Evolutionary conservation across 371 early-diverging fungal species (phyloP).

Genomic region (Dentiscutata heterogama): DNA sequence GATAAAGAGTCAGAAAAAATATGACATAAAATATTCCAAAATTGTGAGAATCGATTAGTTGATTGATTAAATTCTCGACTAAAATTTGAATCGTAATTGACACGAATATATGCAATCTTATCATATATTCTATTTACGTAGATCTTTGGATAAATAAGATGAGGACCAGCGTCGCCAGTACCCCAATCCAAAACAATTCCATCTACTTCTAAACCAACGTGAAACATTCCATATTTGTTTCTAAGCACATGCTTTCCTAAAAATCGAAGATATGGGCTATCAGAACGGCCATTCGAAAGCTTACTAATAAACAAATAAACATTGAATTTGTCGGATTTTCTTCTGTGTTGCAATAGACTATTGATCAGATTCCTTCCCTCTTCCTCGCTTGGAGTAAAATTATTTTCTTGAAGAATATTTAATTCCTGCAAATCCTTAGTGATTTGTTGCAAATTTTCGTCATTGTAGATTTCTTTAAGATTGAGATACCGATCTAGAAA

Average conservation of each 20-base stretch:
- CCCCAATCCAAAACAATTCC: constrained; percentile 27
- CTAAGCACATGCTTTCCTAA: background rate
- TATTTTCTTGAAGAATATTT: background rate
- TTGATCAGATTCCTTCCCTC: background rate
- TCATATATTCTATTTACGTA: background rate
- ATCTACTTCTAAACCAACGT: constrained; percentile 23
- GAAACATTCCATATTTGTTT: constrained; percentile 12
- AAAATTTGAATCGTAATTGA: constrained; percentile 9
- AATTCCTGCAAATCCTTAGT: background rate
- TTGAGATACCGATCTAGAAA: background rate
- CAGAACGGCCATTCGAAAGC: background rate
- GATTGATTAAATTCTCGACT: background rate
- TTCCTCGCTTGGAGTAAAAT: background rate
- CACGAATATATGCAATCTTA: background rate
- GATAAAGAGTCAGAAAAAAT: background rate
- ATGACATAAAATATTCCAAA: background rate
- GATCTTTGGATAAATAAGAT: background rate
- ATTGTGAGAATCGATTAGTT: background rate
- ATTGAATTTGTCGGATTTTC: constrained; percentile 13
- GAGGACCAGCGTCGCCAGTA: background rate
- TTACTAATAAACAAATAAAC: constrained; percentile 23
- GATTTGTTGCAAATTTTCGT: background rate
- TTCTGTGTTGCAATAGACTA: background rate
- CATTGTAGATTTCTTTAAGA: background rate
- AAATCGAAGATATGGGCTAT: background rate